Base-by-base conservation (phyloP, 2,329 filamentous ascomycete genomes). In the Neofusicoccum laricinum region DNA sequence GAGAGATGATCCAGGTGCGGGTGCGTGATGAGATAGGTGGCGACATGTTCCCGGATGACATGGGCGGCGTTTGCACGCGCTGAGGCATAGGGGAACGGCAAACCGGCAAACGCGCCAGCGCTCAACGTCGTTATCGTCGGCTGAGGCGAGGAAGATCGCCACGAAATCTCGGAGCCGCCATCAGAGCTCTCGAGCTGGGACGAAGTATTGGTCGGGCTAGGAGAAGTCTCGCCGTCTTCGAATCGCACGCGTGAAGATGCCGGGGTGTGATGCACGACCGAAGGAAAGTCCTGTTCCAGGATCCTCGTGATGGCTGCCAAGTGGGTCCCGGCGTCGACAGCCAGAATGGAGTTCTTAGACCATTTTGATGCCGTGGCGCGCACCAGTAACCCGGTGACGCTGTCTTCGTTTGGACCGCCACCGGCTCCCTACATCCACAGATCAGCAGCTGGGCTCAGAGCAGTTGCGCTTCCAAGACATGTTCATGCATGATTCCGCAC, bases 1-100 rank as follows among this genome's bases (percentile, higher is more conserved):
- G 91, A 88, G 21, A 98, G 88, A 76, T 99, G 95, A 72, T 99
- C 95, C 0, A 99, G 84, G 78, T 99, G 95, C n/a, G 95, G 92
- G 76, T 99, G 95, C 0, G 94, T 99, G 71, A 99, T 92, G 67
- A 98, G 86, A 72, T 94, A 95, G 0, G 92, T 90, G 50, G 94
- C 92, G 64, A 99, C 86, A 53, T 97, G 85, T 64, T 89, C 85
- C 63, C 89, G 85, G 46, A 93, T 88, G 55, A 99, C 83, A 74
- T 96, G 85, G 3, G 90, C 85, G 1, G 93, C 93, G 75, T 97
- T 98, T 53, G 91, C 90, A 50, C 86, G 81, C 0, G 91, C 81
- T 0, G 85, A 89, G 46, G 83, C 78, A 69, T 87, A 81, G 0
- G 89, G 89, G 36, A 97, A 79, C 63, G 88, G 82, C 17, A 97